Conservation (phyloP, 75 land plant genomes). For the Cryptomeria japonica region DNA sequence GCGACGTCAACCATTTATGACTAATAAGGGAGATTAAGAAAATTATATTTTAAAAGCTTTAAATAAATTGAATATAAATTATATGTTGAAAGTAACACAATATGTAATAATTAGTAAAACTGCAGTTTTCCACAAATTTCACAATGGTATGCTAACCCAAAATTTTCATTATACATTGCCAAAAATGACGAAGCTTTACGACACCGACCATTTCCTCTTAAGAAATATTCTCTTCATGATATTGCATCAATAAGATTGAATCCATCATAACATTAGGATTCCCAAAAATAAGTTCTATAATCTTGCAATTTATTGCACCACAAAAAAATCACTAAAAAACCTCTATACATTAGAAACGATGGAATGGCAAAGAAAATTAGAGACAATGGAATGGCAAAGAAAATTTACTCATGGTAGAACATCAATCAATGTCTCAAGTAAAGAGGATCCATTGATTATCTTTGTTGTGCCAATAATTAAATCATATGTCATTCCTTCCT, state of each 20-base stretch:
- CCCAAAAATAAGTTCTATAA: not conserved
- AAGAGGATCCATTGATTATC: slow-evolving; percentile 48
- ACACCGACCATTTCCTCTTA: not conserved
- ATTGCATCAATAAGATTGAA: not conserved
- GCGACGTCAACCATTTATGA: not conserved
- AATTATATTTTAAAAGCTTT: too few relatives aligned
- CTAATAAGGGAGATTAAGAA: too few relatives aligned
- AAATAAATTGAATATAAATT: too few relatives aligned
- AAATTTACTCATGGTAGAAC: slow-evolving; percentile 6
- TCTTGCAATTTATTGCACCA: too few relatives aligned
- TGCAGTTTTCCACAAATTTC: too few relatives aligned
- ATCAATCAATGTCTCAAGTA: slow-evolving; percentile 47
- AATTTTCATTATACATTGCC: not conserved
- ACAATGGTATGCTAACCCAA: not conserved
- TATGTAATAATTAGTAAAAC: too few relatives aligned
- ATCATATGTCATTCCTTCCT: slow-evolving; percentile 75
- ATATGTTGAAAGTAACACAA: too few relatives aligned
- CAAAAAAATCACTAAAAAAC: too few relatives aligned
- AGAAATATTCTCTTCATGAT: not conserved
- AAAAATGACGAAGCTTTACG: not conserved
- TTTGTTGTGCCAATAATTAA: slow-evolving; percentile 66
- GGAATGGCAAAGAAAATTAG: not conserved
- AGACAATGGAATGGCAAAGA: not conserved
- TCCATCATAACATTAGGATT: not conserved
- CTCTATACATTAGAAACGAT: too few relatives aligned